Evolutionary conservation across 139 green algal species (phyloP).

Genomic region (Volvox reticuliferus): DNA sequence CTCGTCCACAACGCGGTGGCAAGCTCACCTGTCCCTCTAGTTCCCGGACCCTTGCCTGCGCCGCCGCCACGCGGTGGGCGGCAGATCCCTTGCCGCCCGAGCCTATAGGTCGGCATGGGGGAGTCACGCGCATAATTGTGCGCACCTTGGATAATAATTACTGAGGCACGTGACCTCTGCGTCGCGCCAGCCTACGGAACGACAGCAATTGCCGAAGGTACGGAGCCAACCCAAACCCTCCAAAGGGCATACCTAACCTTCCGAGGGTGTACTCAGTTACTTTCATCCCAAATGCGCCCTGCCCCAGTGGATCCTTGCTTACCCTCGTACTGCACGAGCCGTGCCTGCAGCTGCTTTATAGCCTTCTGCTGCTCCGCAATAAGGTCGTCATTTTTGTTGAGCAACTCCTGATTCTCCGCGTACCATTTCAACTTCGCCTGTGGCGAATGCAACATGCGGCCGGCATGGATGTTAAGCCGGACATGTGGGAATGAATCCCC

Average conservation of each 20-base stretch:
- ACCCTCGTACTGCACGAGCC: constrained; percentile 55
- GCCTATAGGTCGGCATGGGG: neutral
- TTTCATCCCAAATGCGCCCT: no score
- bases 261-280: no score
- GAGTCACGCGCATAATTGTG: no score
- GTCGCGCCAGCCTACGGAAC: no score
- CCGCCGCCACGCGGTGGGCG: neutral
- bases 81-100: constrained; percentile 7
- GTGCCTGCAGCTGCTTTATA: constrained; percentile 60
- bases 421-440: constrained; percentile 69
- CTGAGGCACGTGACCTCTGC: no score
- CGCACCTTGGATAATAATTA: no score
- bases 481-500: no score
- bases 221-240: no score
- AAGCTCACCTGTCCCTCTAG: constrained; percentile 54
- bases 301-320: neutral
- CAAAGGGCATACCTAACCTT: no score
- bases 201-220: no score
- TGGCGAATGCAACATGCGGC: neutral
- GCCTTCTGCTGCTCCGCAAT: constrained; percentile 66
- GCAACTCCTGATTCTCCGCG: constrained; percentile 76
- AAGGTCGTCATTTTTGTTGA: constrained; percentile 64
- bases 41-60: constrained; percentile 42
- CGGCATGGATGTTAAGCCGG: no score
- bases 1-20: no score